A percentile compares a stretch with the other conserved stretches of the same genome.
phyloP scores from a whole-genome alignment of 176 grass and related monocot genomes.

The Elymus sibiricus region DNA sequence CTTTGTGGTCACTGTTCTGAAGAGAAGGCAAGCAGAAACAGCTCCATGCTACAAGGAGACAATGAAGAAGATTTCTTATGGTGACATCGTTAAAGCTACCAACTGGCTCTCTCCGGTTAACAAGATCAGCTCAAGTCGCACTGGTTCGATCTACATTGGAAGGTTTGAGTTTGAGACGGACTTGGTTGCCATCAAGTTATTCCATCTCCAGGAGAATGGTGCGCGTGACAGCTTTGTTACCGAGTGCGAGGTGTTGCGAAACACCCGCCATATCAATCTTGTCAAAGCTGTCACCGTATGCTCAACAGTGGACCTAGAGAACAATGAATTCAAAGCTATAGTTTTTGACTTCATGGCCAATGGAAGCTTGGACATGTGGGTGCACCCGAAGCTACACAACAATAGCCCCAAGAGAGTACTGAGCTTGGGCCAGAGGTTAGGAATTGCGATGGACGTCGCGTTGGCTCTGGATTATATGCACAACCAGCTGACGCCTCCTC shows the following conservation, averaged over 20 bases:
- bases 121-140: slow-evolving; percentile 9
- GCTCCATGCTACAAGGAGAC: background rate
- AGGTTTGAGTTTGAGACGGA: slow-evolving; percentile 24
- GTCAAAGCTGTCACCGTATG: slow-evolving; percentile 21
- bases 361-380: slow-evolving; percentile 21
- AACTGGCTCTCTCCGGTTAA: slow-evolving; percentile 13
- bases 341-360: slow-evolving; percentile 36
- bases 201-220: background rate
- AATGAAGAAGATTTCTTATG: slow-evolving; percentile 31
- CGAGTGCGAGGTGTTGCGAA: background rate
- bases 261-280: slow-evolving; percentile 22
- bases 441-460: background rate
- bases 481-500: no score
- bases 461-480: slow-evolving; percentile 32
- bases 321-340: slow-evolving; percentile 31
- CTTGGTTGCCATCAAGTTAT: slow-evolving; percentile 29
- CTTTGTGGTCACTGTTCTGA: background rate
- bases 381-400: background rate
- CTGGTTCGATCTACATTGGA: slow-evolving; percentile 25
- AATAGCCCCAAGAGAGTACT: background rate
- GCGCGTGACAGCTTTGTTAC: background rate
- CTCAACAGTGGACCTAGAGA: slow-evolving; percentile 24
- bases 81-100: slow-evolving; percentile 25
- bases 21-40: background rate
- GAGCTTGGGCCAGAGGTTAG: slow-evolving; percentile 15